A percentile compares a stretch with the other conserved stretches of the same genome.
phyloP scores from a whole-genome alignment of 2,329 filamentous ascomycete genomes.

The Paraphoma chrysanthemicola region DNA sequence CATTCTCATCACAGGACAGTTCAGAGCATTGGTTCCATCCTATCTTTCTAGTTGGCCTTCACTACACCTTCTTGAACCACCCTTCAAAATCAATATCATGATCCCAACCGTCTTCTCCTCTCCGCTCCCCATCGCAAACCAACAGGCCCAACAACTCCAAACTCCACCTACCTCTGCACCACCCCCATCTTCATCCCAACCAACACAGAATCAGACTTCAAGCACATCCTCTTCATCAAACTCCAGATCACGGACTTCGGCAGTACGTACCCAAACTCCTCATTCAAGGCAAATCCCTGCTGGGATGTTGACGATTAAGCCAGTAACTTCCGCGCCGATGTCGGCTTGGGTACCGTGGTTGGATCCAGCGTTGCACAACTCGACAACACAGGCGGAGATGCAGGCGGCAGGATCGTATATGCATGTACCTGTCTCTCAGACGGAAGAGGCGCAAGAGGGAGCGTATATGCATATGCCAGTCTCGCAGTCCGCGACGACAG shows the following conservation, averaged over 20 bases:
- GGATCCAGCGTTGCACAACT: background rate
- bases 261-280: background rate
- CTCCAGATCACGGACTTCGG: background rate
- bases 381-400: background rate
- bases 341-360: background rate
- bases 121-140: background rate
- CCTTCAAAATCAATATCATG: background rate
- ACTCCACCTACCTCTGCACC: background rate
- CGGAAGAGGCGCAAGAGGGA: too few relatives aligned
- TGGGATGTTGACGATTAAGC: background rate
- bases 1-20: background rate
- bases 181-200: background rate
- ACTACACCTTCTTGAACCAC: background rate
- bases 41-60: background rate
- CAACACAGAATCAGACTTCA: background rate
- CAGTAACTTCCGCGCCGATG: background rate
- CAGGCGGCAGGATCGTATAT: background rate
- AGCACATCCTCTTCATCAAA: background rate
- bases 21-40: background rate
- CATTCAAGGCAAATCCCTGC: background rate
- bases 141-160: background rate
- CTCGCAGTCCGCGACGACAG: background rate
- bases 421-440: background rate
- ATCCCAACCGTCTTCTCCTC: constrained; percentile 3
- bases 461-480: too few relatives aligned